Conservation (phyloP, 192 early-diverging fungal species). For the Backusella sp. region DNA sequence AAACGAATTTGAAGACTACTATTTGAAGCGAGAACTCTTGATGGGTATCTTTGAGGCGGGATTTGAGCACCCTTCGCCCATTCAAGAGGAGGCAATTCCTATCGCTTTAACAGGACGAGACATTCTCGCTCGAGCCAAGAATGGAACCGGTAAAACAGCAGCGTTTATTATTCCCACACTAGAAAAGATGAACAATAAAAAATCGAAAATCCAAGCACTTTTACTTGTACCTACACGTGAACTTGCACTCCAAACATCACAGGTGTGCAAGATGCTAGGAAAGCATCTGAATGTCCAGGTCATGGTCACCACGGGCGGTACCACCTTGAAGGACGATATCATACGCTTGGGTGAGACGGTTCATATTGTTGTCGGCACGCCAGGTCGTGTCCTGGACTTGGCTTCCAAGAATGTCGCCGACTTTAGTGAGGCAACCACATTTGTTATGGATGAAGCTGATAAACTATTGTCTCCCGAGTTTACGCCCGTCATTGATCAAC, state of each 20-base stretch:
- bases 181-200: conserved; percentile 88
- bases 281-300: conserved; percentile 96
- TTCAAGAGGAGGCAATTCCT: conserved; percentile 98
- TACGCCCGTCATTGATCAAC: conserved; percentile 96
- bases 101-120: conserved; percentile 95
- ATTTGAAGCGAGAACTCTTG: conserved; percentile 90
- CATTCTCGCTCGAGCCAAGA: conserved; percentile 97
- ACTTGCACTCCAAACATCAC: conserved; percentile 97
- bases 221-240: conserved; percentile 96
- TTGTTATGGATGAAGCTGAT: conserved; percentile 99
- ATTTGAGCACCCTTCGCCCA: conserved; percentile 96
- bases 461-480: conserved; percentile 98
- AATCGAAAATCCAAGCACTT: conserved; percentile 87
- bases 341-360: conserved; percentile 90
- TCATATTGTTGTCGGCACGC: conserved; percentile 96
- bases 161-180: conserved; percentile 96
- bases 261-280: conserved; percentile 96
- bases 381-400: conserved; percentile 95
- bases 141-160: conserved; percentile 96
- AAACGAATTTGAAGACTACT: conserved; percentile 99
- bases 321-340: conserved; percentile 98
- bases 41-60: conserved; percentile 99
- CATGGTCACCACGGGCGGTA: conserved; percentile 99
- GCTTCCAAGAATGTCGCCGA: conserved; percentile 93
- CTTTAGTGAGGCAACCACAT: conserved; percentile 83